Evolutionary conservation across 371 early-diverging fungal species (phyloP), one percentile per base, ranked within the genome.

Genomic region (Mortierella sp.): DNA sequence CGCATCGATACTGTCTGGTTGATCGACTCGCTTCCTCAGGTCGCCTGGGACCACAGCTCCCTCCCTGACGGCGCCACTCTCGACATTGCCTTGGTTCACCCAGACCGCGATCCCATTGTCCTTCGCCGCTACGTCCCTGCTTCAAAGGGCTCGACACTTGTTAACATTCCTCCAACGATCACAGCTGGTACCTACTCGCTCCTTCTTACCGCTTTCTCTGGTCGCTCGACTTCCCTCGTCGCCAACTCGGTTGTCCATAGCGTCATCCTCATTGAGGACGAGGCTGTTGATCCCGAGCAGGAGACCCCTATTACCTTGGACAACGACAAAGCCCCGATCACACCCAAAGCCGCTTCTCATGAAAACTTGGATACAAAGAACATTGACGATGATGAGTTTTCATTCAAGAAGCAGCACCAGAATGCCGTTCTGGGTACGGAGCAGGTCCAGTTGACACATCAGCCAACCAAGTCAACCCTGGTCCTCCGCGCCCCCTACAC

Each of bases 401-500:
- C 53, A 15, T 62, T 75, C 64, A 66, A 58, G 29, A 57, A 63
- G 30, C 61, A 69, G 51, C n/a, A 57, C 25, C 63, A 47, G 52
- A 63, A 64, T n/a, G 58, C 60, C 26, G 25, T 71, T 46, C 66
- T 64, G 21, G 71, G 71, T 16, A 15, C 67, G 2, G 79, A 77
- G 29, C 57, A 58, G 6, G 57, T 77, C 11, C 23, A 58, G 18
- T 51, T 77, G 72, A 77, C 72, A 15, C 72, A 77, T 57, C 69
- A 77, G 62, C 79, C 79, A 21, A 65, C 50, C 11, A 60, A 58
- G 37, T 57, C 30, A 16, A 77, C 57, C 57, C 44, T 77, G 5
- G 79, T 77, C 57, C 69, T 77, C 12, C 72, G 68, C 21, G 79
- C 79, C 0, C 79, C 79, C 2, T 77, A 77, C 63, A 77, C 79